These are phyloP conservation scores for Novymonas esmeraldas DNA, from an alignment of 208 protist species.

Conservation along the genomic window DNA sequence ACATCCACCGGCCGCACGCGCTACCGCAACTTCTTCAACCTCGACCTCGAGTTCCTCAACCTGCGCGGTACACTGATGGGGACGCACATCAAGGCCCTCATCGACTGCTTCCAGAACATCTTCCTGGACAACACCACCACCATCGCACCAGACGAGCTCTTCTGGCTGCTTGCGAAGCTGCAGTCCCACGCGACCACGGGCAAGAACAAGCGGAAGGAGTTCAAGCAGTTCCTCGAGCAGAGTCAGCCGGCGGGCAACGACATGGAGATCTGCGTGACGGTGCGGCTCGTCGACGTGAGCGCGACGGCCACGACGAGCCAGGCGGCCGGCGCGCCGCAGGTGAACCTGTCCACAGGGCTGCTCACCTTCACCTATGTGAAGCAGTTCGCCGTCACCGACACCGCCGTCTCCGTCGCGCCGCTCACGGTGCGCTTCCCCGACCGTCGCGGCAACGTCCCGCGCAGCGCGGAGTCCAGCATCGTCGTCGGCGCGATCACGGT, in stretches of 20 bases:
- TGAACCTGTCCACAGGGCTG: slow-evolving; percentile 49
- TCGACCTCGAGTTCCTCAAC: slow-evolving; percentile 66
- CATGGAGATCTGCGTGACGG: slow-evolving; percentile 59
- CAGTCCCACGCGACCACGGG: slow-evolving; percentile 70
- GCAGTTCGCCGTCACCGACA: slow-evolving; percentile 67
- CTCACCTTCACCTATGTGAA: slow-evolving; percentile 73
- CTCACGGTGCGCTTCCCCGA: slow-evolving; percentile 48
- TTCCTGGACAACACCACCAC: slow-evolving; percentile 69
- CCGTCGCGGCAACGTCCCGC: slow-evolving; percentile 16
- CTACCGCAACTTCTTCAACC: slow-evolving; percentile 66
- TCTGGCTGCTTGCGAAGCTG: slow-evolving; percentile 83
- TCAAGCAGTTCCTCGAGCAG: slow-evolving; percentile 68
- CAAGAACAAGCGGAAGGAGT: slow-evolving; percentile 79
- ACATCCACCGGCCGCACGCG: slow-evolving; percentile 49
- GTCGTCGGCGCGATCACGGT: slow-evolving; percentile 59
- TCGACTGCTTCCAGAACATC: slow-evolving; percentile 67
- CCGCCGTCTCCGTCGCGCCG: slow-evolving; percentile 56
- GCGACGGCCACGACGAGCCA: slow-evolving; percentile 33
- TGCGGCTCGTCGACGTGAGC: slow-evolving; percentile 60
- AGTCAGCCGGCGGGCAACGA: slow-evolving; percentile 67
- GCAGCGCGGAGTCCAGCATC: slow-evolving; percentile 35
- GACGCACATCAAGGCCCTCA: slow-evolving; percentile 67
- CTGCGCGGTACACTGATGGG: slow-evolving; percentile 64
- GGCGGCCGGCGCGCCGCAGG: slow-evolving; percentile 25
- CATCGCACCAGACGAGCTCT: slow-evolving; percentile 78